Conservation (phyloP, 495 filamentous ascomycete species). For the Venustampulla echinocandica region DNA sequence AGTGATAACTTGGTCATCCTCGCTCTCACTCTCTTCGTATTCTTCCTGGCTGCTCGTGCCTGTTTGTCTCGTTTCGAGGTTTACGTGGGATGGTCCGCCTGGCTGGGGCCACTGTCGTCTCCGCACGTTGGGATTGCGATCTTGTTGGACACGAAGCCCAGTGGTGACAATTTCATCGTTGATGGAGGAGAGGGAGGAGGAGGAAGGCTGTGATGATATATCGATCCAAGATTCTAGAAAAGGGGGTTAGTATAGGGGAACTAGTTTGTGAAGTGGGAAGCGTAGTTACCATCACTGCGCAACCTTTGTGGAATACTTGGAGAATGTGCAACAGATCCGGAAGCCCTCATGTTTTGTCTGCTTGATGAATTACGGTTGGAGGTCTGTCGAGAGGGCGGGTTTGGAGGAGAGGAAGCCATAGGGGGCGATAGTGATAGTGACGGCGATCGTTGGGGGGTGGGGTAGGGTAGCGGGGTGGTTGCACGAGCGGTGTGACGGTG, state of each 20-base stretch:
- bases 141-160: slow-evolving; percentile 61
- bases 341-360: slow-evolving; percentile 1
- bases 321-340: slow-evolving; percentile 13
- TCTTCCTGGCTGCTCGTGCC: slow-evolving; percentile 78
- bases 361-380: slow-evolving; percentile 4
- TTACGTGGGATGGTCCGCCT: slow-evolving; percentile 26
- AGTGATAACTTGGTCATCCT: slow-evolving; percentile 72
- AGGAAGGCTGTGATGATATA: slow-evolving; percentile 82
- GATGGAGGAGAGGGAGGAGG: slow-evolving; percentile 81
- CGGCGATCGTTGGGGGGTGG: too few species aligned
- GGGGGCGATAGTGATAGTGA: too few species aligned
- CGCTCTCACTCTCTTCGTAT: slow-evolving; percentile 74
- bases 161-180: slow-evolving; percentile 84
- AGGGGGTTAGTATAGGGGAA: slow-evolving; percentile 21
- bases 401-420: slow-evolving; percentile 3
- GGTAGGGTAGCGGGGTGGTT: too few species aligned
- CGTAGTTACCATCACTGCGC: slow-evolving; percentile 21
- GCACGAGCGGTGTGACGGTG: too few species aligned
- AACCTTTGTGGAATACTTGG: slow-evolving; percentile 18
- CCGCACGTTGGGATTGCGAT: slow-evolving; percentile 21
- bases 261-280: not conserved
- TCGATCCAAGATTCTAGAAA: slow-evolving; percentile 99
- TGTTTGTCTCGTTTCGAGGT: slow-evolving; percentile 37
- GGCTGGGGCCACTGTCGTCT: slow-evolving; percentile 29
- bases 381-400: slow-evolving; percentile 2